These are phyloP conservation scores for Pythium aquatile DNA, from an alignment of 352 stramenopile species.

Conservation along the genomic window DNA sequence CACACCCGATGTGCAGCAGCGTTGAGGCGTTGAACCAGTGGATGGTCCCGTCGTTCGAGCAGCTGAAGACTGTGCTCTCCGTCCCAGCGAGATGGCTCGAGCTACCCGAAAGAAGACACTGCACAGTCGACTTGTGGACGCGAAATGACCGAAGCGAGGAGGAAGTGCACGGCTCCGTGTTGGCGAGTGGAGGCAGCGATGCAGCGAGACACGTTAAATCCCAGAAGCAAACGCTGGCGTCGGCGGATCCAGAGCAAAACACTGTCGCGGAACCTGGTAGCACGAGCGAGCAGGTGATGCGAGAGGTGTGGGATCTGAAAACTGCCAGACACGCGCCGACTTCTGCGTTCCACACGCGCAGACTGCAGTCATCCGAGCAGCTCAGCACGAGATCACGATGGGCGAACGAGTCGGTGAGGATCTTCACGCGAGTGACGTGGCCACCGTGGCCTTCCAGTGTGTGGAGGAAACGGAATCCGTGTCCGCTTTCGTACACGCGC, in stretches of 20 bases:
- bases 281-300: slow-evolving; percentile 49
- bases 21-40: slow-evolving; percentile 56
- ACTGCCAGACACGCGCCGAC: slow-evolving; percentile 39
- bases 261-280: not conserved
- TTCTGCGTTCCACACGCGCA: slow-evolving; percentile 60
- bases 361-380: slow-evolving; percentile 55
- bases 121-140: slow-evolving; percentile 52
- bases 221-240: slow-evolving; percentile 64
- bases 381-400: slow-evolving; percentile 39
- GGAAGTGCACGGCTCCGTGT: not conserved
- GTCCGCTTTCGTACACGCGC: slow-evolving; percentile 44
- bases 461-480: slow-evolving; percentile 42
- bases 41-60: slow-evolving; percentile 75
- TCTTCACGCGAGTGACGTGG: slow-evolving; percentile 55
- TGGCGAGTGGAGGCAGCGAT: not conserved
- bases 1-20: slow-evolving; percentile 40
- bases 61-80: slow-evolving; percentile 42
- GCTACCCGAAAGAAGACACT: slow-evolving; percentile 35
- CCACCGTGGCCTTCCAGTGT: slow-evolving; percentile 47
- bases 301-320: slow-evolving; percentile 41
- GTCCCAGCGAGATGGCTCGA: not conserved
- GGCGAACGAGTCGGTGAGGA: slow-evolving; percentile 18
- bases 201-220: slow-evolving; percentile 9
- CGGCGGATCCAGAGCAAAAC: slow-evolving; percentile 59
- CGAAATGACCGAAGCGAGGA: slow-evolving; percentile 25